Conservation (phyloP, 164 flowering plant species). For the Nelumbo lutea region DNA sequence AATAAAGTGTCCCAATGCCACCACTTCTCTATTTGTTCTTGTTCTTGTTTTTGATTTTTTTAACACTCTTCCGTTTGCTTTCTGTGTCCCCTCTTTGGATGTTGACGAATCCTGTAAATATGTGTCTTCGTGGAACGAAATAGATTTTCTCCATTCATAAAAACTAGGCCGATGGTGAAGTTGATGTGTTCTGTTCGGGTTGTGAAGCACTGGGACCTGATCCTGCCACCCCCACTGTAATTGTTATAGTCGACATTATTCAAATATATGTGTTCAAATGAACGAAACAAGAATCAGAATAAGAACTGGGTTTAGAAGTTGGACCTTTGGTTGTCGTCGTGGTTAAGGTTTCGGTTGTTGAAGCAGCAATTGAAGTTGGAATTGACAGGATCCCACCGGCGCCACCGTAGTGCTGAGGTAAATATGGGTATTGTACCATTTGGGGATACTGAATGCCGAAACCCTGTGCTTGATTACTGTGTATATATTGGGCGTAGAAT, state of each 20-base stretch:
- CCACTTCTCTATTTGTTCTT: too few relatives aligned
- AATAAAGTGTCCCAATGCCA: too few relatives aligned
- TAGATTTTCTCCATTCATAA: not conserved
- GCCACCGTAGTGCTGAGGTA: conserved; percentile 35
- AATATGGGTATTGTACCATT: conserved; percentile 44
- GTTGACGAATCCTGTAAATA: too few relatives aligned
- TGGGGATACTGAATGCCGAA: conserved; percentile 52
- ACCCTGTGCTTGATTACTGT: conserved; percentile 43
- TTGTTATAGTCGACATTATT: conserved; percentile 25
- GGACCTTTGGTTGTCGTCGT: conserved; percentile 17
- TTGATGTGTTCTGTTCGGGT: conserved; percentile 39
- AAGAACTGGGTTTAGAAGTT: conserved; percentile 1
- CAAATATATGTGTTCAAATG: conserved; percentile 3
- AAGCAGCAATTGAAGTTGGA: conserved; percentile 30
- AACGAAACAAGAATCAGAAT: not conserved
- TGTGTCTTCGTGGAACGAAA: conserved; percentile 8
- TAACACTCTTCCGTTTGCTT: too few relatives aligned
- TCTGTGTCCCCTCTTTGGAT: too few relatives aligned
- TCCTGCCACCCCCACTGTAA: conserved; percentile 13
- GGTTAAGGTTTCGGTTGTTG: conserved; percentile 2
- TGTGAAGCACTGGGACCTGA: conserved; percentile 27
- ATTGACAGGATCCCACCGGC: conserved; percentile 46
- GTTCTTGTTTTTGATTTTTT: too few relatives aligned
- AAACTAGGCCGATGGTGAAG: conserved; percentile 12
- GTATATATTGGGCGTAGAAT: conserved; percentile 48